Conservation (phyloP, 495 filamentous ascomycete genomes). For the Neurospora sp. region DNA sequence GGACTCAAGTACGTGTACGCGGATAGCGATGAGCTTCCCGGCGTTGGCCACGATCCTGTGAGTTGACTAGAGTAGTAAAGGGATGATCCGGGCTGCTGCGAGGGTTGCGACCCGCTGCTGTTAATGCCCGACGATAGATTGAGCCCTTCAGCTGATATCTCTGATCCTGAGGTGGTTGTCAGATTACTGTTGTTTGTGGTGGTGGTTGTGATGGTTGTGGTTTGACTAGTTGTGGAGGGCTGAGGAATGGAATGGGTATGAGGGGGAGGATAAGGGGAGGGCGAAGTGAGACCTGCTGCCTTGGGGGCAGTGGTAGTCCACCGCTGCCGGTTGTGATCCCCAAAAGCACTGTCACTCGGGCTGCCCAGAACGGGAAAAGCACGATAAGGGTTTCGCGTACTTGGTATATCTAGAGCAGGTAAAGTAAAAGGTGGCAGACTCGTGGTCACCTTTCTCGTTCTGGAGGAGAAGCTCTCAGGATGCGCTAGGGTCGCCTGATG, state of each 20-base stretch:
- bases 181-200: conserved; percentile 42
- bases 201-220: conserved; percentile 46
- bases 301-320: conserved; percentile 2
- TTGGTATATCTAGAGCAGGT: conserved; percentile 45
- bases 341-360: conserved; percentile 5
- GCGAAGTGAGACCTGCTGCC: not conserved
- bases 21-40: conserved; percentile 40
- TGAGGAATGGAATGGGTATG: conserved; percentile 34
- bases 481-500: not conserved
- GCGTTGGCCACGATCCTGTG: conserved; percentile 39
- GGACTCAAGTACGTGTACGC: conserved; percentile 45
- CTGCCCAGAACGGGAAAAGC: conserved; percentile 8
- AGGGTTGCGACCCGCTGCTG: conserved; percentile 41
- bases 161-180: conserved; percentile 25
- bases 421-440: conserved; percentile 46
- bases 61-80: conserved; percentile 39
- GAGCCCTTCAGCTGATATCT: conserved; percentile 44
- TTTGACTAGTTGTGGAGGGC: conserved; percentile 42
- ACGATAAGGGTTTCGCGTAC: conserved; percentile 29
- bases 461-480: conserved; percentile 24
- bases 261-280: conserved; percentile 24
- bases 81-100: conserved; percentile 34
- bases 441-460: conserved; percentile 47
- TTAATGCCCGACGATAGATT: conserved; percentile 52
- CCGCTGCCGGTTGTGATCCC: conserved; percentile 1